Conservation (phyloP, 345 rosid species). For the Salix dunnii region DNA sequence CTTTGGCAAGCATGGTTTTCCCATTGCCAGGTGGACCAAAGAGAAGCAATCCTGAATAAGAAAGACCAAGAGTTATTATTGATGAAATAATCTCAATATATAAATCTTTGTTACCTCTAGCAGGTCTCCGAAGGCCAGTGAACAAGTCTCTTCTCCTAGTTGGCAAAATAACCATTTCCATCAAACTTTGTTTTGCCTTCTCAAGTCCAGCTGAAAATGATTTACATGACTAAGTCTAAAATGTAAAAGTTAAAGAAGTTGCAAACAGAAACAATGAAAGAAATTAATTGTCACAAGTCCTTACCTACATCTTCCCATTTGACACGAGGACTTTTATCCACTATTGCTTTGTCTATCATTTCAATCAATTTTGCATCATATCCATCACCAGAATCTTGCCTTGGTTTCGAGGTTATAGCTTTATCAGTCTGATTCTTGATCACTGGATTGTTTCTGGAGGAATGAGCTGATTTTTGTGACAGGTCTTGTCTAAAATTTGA, state of each 20-base stretch:
- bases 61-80: conserved; percentile 7
- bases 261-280: neutral
- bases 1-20: conserved; percentile 98
- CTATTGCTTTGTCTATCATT: conserved; percentile 81
- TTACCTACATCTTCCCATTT: conserved; percentile 98
- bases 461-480: conserved; percentile 33
- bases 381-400: conserved; percentile 51
- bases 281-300: conserved; percentile 9
- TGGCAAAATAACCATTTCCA: conserved; percentile 98
- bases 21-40: conserved; percentile 99
- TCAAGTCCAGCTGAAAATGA: conserved; percentile 79
- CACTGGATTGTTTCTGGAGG: conserved; percentile 33
- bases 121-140: conserved; percentile 94
- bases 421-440: conserved; percentile 38
- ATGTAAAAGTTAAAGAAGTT: neutral
- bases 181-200: conserved; percentile 85
- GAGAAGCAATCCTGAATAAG: conserved; percentile 71
- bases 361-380: conserved; percentile 78
- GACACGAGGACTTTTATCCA: conserved; percentile 92
- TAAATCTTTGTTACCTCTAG: conserved; percentile 58
- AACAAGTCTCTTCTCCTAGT: conserved; percentile 88
- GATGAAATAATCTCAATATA: conserved; percentile 6
- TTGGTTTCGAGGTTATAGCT: conserved; percentile 45
- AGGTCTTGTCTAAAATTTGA: conserved; percentile 39
- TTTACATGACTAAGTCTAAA: conserved; percentile 15